These are phyloP conservation scores for Pseudopyrenochaeta lycopersici DNA, from an alignment of 2,329 filamentous ascomycete genomes.

Conservation along the genomic window DNA sequence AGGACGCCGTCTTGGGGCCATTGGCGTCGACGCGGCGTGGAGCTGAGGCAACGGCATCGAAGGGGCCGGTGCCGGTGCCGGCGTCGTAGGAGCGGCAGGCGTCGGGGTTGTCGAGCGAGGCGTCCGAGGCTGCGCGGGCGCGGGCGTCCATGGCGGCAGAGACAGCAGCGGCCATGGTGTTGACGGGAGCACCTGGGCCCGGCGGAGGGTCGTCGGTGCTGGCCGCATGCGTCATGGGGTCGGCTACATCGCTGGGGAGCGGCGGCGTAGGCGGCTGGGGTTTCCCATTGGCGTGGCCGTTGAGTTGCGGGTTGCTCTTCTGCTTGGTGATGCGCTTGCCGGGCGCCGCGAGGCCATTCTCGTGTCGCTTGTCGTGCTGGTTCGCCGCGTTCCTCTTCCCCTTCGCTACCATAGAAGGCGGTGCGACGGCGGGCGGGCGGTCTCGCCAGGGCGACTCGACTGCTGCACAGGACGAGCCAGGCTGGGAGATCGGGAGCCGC, in stretches of 20 bases:
- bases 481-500: slow-evolving; percentile 53
- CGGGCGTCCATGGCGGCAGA: slow-evolving; percentile 33
- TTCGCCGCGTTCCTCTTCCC: slow-evolving; percentile 53
- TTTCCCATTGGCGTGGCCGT: slow-evolving; percentile 54
- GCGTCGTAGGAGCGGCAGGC: slow-evolving; percentile 42
- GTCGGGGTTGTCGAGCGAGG: slow-evolving; percentile 53
- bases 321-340: slow-evolving; percentile 70
- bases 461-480: slow-evolving; percentile 55
- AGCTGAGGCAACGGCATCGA: slow-evolving; percentile 55
- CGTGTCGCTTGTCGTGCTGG: slow-evolving; percentile 70
- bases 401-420: slow-evolving; percentile 59
- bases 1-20: slow-evolving; percentile 68
- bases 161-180: slow-evolving; percentile 20
- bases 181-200: slow-evolving; percentile 9
- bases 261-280: slow-evolving; percentile 50
- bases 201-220: slow-evolving; percentile 15
- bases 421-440: slow-evolving; percentile 42
- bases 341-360: slow-evolving; percentile 85
- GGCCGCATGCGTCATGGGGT: slow-evolving; percentile 47
- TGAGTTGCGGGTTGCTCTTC: slow-evolving; percentile 57
- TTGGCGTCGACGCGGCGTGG: slow-evolving; percentile 71
- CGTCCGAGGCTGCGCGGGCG: slow-evolving; percentile 54
- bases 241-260: slow-evolving; percentile 49
- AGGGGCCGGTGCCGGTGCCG: slow-evolving; percentile 32
- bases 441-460: slow-evolving; percentile 52